Evolutionary conservation across 495 filamentous ascomycete genomes (phyloP).

Genomic region (Melanomma pulvis-pyrius): DNA sequence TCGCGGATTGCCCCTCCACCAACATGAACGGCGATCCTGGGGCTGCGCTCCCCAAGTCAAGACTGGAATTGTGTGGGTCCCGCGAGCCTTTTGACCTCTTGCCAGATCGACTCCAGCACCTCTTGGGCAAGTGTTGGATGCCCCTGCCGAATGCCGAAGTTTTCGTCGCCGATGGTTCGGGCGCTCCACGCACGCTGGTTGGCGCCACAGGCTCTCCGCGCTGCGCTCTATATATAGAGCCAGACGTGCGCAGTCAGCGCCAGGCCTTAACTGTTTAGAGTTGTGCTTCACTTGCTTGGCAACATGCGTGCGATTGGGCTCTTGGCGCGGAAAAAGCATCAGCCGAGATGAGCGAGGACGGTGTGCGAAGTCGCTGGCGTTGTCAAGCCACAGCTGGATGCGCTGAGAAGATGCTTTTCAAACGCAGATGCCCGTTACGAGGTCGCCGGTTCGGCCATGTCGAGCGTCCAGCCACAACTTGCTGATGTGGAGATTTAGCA

Average conservation of each 20-base stretch:
- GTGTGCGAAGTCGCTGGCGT: not conserved
- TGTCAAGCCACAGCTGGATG: not conserved
- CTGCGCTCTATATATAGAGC: not conserved
- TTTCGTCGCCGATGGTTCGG: not conserved
- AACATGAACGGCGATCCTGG: not conserved
- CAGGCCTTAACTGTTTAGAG: not conserved
- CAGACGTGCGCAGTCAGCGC: not conserved
- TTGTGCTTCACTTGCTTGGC: not conserved
- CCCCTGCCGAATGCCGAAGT: too few species aligned
- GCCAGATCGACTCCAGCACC: not conserved
- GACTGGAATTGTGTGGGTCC: not conserved
- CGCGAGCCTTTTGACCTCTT: not conserved
- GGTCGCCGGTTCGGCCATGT: too few species aligned
- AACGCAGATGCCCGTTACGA: too few species aligned
- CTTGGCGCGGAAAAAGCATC: not conserved
- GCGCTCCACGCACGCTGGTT: too few species aligned
- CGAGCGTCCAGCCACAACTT: not conserved
- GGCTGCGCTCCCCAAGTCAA: too few species aligned
- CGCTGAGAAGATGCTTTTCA: too few species aligned
- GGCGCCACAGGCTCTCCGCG: not conserved
- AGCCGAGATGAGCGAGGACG: not conserved
- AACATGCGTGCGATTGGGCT: not conserved
- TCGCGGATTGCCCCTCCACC: not conserved
- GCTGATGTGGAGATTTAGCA: not conserved
- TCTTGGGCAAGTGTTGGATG: too few species aligned